Evolutionary conservation across 306 rosid genomes (phyloP).

Genomic region (Sesbania bispinosa): DNA sequence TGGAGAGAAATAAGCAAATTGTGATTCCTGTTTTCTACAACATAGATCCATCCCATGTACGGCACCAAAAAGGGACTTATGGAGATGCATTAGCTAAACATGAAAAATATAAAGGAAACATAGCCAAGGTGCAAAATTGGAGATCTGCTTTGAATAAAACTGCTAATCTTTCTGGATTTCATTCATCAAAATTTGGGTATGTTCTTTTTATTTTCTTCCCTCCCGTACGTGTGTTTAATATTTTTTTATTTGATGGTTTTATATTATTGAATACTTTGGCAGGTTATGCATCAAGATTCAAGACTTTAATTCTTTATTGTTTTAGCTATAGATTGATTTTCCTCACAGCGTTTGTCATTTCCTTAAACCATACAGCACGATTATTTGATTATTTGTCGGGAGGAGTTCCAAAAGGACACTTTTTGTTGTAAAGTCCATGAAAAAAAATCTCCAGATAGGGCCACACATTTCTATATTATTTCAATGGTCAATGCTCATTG

Average conservation of each 20-base stretch:
- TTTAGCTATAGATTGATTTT: background rate
- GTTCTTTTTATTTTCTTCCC: background rate
- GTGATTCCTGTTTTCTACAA: conserved; percentile 26
- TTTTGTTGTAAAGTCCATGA: too few relatives aligned
- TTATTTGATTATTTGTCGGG: too few relatives aligned
- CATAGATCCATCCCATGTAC: conserved; percentile 7
- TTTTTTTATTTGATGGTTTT: background rate
- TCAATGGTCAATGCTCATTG: background rate
- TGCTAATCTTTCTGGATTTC: conserved; percentile 22
- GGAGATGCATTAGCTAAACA: background rate
- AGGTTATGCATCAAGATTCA: background rate
- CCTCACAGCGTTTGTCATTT: background rate
- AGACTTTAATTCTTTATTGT: background rate
- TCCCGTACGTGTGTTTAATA: background rate
- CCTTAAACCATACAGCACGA: background rate
- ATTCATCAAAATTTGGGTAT: conserved; percentile 20
- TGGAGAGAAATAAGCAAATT: background rate
- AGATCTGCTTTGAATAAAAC: conserved; percentile 9
- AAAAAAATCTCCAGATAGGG: background rate
- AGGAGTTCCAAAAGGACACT: too few relatives aligned
- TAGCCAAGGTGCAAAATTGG: background rate
- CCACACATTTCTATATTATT: background rate
- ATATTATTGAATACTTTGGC: background rate
- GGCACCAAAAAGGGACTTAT: conserved; percentile 12
- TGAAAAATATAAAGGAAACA: background rate